A percentile compares a stretch with the other conserved stretches of the same genome.
phyloP scores from a whole-genome alignment of 1,139 yeast species.

The Suhomyces taliae region DNA sequence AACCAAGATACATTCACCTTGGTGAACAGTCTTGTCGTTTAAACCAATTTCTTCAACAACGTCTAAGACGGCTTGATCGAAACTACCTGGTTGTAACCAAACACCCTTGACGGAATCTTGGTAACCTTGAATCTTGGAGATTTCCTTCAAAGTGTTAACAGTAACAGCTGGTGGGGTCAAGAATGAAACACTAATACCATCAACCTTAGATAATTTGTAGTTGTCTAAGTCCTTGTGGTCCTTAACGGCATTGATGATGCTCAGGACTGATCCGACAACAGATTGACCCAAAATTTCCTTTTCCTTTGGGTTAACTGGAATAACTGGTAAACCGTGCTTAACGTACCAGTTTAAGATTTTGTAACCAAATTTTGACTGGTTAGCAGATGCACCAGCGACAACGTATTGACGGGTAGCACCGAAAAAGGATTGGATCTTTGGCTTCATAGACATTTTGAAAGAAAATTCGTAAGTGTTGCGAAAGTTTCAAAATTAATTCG shows the following conservation, averaged over 20 bases:
- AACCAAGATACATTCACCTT: conserved; percentile 70
- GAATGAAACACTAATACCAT: conserved; percentile 58
- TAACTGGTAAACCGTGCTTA: conserved; percentile 55
- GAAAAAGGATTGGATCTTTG: conserved; percentile 49
- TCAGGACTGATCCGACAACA: conserved; percentile 37
- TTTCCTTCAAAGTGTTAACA: conserved; percentile 44
- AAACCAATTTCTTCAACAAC: conserved; percentile 39
- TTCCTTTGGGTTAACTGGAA: conserved; percentile 65
- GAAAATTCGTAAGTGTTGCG: no score
- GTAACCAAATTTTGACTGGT: conserved; percentile 67
- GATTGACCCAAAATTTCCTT: conserved; percentile 45
- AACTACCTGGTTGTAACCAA: conserved; percentile 87
- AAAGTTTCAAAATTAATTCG: neutral
- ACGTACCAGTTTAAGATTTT: conserved; percentile 72
- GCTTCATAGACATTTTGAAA: conserved; percentile 38
- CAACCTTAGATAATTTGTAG: conserved; percentile 29
- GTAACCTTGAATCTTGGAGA: conserved; percentile 32
- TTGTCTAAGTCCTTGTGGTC: conserved; percentile 24
- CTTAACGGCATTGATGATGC: conserved; percentile 28
- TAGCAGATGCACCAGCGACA: conserved; percentile 74
- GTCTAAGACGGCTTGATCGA: conserved; percentile 53
- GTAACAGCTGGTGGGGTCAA: conserved; percentile 75
- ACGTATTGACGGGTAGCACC: conserved; percentile 54
- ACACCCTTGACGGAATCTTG: conserved; percentile 49
- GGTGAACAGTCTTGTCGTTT: conserved; percentile 48